Percentiles rank a stretch among this genome's conserved stretches.
Conservation (phyloP, 495 filamentous ascomycete genomes). For the Podospora pseudopauciseta region DNA sequence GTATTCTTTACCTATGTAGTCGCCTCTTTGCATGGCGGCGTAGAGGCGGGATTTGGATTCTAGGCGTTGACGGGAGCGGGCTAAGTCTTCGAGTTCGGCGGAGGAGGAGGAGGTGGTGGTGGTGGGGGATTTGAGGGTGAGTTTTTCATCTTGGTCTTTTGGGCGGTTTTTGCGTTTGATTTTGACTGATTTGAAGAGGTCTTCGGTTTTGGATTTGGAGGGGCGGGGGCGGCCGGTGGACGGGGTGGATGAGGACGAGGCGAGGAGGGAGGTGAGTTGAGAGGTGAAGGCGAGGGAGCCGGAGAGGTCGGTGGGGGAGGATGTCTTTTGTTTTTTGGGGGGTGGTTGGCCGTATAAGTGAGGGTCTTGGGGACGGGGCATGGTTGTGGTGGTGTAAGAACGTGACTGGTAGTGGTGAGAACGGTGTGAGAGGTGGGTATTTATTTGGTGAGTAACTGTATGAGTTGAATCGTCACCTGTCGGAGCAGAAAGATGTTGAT, state of each 20-base stretch:
- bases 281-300: conserved; percentile 76
- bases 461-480: neutral
- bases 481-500: neutral
- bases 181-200: conserved; percentile 62
- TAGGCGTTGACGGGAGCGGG: conserved; percentile 71
- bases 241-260: conserved; percentile 40
- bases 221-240: conserved; percentile 59
- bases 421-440: neutral
- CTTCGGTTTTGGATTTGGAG: conserved; percentile 63
- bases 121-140: conserved; percentile 40
- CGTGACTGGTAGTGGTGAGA: neutral
- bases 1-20: conserved; percentile 54
- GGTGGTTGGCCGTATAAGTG: conserved; percentile 75
- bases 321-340: conserved; percentile 55
- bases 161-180: conserved; percentile 59
- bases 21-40: conserved; percentile 75
- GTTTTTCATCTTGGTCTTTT: conserved; percentile 28
- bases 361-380: conserved; percentile 51
- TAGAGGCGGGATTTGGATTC: conserved; percentile 84
- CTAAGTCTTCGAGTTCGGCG: conserved; percentile 26
- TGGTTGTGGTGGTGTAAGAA: conserved; percentile 22
- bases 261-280: conserved; percentile 68
- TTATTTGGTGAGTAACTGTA: neutral
- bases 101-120: conserved; percentile 31
- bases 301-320: conserved; percentile 55